Evolutionary conservation across 1,284 basidiomycete genomes (phyloP).

Genomic region (Agroathelia rolfsii): DNA sequence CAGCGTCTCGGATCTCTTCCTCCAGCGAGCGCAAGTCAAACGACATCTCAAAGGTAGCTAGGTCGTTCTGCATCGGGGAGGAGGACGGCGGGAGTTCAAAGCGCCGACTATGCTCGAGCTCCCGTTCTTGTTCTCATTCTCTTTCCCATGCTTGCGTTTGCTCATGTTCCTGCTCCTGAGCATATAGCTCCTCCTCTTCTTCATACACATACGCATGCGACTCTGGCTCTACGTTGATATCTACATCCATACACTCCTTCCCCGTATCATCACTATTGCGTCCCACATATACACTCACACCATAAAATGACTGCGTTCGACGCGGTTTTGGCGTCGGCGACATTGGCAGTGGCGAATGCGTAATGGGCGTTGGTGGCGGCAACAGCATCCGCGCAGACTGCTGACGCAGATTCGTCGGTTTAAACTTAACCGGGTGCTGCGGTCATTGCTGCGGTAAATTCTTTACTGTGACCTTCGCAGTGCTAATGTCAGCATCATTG

Average conservation of each 20-base stretch:
- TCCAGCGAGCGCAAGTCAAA: constrained; percentile 33
- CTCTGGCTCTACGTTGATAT: no score
- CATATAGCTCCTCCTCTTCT: neutral
- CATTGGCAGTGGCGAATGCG: constrained; percentile 4
- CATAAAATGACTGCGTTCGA: constrained; percentile 9
- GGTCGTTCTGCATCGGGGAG: neutral
- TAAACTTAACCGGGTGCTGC: no score
- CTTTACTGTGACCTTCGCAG: no score
- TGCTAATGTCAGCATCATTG: no score
- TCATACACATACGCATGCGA: constrained; percentile 2
- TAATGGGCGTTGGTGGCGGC: neutral
- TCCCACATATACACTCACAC: constrained; percentile 10
- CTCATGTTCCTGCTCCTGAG: neutral
- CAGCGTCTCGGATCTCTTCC: constrained; percentile 49
- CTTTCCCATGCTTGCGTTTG: neutral
- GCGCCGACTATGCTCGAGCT: no score
- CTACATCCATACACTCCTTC: constrained; percentile 10
- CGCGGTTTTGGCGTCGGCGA: constrained; percentile 6
- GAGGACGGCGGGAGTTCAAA: no score
- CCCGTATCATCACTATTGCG: constrained; percentile 8
- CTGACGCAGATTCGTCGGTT: no score
- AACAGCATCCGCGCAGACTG: no score
- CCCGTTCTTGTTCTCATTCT: constrained; percentile 1
- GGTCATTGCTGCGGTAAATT: no score
- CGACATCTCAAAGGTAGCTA: neutral